Base-by-base conservation (phyloP, 169 alveolate genomes). In the Eimeria sp. region DNA sequence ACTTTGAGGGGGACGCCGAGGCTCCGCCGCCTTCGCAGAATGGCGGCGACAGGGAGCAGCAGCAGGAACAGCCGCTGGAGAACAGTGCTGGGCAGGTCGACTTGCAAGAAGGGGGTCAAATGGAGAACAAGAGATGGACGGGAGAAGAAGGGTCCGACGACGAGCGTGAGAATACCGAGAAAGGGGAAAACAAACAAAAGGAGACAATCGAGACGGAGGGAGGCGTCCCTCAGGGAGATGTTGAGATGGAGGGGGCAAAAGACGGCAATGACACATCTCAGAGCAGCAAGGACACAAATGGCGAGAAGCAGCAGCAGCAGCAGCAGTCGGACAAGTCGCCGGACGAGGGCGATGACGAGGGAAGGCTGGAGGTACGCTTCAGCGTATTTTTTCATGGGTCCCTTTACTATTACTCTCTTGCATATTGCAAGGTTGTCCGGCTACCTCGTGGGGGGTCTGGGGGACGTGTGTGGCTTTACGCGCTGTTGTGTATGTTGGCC, bases 81-180 rank as follows among this genome's bases (percentile, higher is more conserved):
- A 49, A 45, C 76, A 89, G 45, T 25, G 92, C 86, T 11, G 96
- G 96, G 54, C 47, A 54, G 40, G 96, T 95, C 40, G 95, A 86
- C 65, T 40, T 95, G 94, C 45, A 87, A n/a, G 95, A 87, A 30
- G 96, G 96, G 11, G 96, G 96, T 49, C 73, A 87, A 72, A 51
- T 95, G 25, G 95, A 95, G 65, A 40, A 61, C 86, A 95, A 88
- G 87, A 27, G 94, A 7, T 87, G 95, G 96, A 78, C 65, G 25
- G 96, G 95, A 30, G 70, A 51, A 9, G 95, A 73, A 27, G 34
- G 22, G 18, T 47, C 45, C 14, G 94, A 83, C 22, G 76, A 82
- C 34, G 89, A 70, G 18, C 67, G 34, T 43, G 90, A 83, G 5
- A 43, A n/a, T 18, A 63, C 61, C 57, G 67, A 63, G 11, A 30